Percentiles rank a stretch among this genome's conserved stretches.
Evolutionary conservation across 2,329 filamentous ascomycete species (phyloP).

Genomic region (Aspergillus brunneoviolaceus): DNA sequence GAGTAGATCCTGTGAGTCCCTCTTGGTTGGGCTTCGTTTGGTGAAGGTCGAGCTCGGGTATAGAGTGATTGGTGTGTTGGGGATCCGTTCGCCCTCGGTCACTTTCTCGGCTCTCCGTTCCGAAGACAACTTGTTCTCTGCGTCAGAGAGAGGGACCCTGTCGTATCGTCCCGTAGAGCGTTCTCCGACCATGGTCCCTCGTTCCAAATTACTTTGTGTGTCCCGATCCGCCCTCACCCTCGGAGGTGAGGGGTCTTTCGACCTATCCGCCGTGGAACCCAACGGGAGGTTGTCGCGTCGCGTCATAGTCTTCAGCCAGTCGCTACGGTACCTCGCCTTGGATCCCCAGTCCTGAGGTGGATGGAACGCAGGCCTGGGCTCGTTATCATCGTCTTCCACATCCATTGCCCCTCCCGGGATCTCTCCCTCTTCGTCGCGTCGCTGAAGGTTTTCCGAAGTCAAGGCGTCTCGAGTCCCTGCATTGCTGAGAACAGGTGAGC

Average conservation of each 20-base stretch:
- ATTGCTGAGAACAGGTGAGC: constrained; percentile 41
- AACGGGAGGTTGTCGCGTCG: constrained; percentile 21
- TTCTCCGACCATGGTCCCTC: constrained; percentile 23
- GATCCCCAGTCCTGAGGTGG: constrained; percentile 40
- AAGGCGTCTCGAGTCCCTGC: constrained; percentile 29
- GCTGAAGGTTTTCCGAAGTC: constrained; percentile 39
- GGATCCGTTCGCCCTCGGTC: constrained; percentile 30
- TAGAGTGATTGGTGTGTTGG: constrained; percentile 40
- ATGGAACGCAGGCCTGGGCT: constrained; percentile 34
- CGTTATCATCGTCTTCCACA: constrained; percentile 20
- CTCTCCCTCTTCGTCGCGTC: constrained; percentile 34
- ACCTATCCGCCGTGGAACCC: constrained; percentile 19
- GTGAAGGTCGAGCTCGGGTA: constrained; percentile 34
- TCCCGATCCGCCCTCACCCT: constrained; percentile 28
- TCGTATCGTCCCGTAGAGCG: constrained; percentile 19
- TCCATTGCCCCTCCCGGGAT: constrained; percentile 20
- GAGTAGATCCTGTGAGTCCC: constrained; percentile 44
- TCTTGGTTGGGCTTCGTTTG: constrained; percentile 31
- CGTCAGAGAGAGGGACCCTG: constrained; percentile 15
- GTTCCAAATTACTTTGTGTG: constrained; percentile 29
- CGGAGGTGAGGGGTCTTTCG: constrained; percentile 19
- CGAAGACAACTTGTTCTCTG: constrained; percentile 14
- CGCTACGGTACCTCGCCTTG: constrained; percentile 31
- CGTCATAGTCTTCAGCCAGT: constrained; percentile 38
- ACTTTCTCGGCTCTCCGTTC: constrained; percentile 17